These are phyloP conservation scores for Rubus parviflorus DNA, from an alignment of 306 rosid species.

Conservation along the genomic window DNA sequence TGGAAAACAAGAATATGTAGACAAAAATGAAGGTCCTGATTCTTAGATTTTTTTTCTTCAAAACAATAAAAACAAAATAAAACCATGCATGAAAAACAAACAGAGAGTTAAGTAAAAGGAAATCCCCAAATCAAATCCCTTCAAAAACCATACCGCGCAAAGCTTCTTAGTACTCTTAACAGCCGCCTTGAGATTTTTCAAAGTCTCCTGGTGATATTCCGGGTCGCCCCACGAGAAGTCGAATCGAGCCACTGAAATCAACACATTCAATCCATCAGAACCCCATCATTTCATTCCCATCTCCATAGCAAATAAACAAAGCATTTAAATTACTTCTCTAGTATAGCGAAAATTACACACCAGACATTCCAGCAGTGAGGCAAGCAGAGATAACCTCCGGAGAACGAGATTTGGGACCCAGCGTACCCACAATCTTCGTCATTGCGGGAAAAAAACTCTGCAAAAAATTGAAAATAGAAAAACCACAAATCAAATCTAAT, in stretches of 20 bases:
- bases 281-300: background rate
- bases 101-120: background rate
- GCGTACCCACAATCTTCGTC: slow-evolving; percentile 97
- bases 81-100: slow-evolving; percentile 7
- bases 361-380: slow-evolving; percentile 97
- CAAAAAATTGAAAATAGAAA: background rate
- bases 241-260: slow-evolving; percentile 81
- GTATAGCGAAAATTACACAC: slow-evolving; percentile 28
- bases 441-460: slow-evolving; percentile 86
- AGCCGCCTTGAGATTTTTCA: slow-evolving; percentile 85
- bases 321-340: background rate
- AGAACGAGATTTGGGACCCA: slow-evolving; percentile 91
- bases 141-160: slow-evolving; percentile 75
- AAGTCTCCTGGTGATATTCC: slow-evolving; percentile 83
- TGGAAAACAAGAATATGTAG: background rate
- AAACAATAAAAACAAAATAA: background rate
- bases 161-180: slow-evolving; percentile 87
- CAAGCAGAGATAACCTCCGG: slow-evolving; percentile 71
- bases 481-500: slow-evolving; percentile 6
- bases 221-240: slow-evolving; percentile 87
- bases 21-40: background rate
- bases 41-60: background rate
- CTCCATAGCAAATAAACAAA: background rate
- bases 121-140: background rate
- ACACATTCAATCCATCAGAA: slow-evolving; percentile 23